Percentiles rank a stretch among this genome's conserved stretches.
phyloP scores from a whole-genome alignment of 768 basidiomycete genomes.

The Crassisporium funariophilum region DNA sequence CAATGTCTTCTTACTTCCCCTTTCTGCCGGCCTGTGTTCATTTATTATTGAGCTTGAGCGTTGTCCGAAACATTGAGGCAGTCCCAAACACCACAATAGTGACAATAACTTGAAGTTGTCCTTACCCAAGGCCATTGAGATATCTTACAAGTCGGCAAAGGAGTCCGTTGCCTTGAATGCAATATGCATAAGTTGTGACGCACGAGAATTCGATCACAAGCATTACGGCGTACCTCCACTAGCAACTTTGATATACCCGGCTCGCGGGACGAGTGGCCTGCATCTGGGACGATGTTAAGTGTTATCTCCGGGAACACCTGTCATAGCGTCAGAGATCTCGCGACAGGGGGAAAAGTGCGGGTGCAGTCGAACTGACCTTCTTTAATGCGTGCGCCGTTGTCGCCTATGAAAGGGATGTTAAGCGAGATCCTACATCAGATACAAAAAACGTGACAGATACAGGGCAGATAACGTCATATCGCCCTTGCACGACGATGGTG shows the following conservation, averaged over 20 bases:
- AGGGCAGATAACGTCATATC: slow-evolving; percentile 90
- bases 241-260: slow-evolving; percentile 66
- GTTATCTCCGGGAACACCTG: slow-evolving; percentile 79
- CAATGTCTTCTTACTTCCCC: too few species aligned
- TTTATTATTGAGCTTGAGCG: too few species aligned
- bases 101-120: not conserved
- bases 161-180: slow-evolving; percentile 18
- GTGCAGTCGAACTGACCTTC: slow-evolving; percentile 52
- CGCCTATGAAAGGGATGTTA: slow-evolving; percentile 41
- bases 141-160: slow-evolving; percentile 18
- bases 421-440: not conserved
- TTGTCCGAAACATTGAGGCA: too few species aligned
- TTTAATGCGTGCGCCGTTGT: slow-evolving; percentile 83
- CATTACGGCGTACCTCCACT: slow-evolving; percentile 51
- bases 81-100: too few species aligned
- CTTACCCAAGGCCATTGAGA: not conserved
- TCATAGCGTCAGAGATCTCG: too few species aligned
- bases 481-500: slow-evolving; percentile 76
- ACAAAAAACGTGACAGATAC: slow-evolving; percentile 39
- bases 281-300: slow-evolving; percentile 73
- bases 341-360: too few species aligned
- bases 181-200: not conserved
- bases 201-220: not conserved
- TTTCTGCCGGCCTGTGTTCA: too few species aligned
- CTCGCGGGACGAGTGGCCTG: slow-evolving; percentile 86